Conservation (phyloP, 352 stramenopile genomes). For the Phytopythium vexans region DNA sequence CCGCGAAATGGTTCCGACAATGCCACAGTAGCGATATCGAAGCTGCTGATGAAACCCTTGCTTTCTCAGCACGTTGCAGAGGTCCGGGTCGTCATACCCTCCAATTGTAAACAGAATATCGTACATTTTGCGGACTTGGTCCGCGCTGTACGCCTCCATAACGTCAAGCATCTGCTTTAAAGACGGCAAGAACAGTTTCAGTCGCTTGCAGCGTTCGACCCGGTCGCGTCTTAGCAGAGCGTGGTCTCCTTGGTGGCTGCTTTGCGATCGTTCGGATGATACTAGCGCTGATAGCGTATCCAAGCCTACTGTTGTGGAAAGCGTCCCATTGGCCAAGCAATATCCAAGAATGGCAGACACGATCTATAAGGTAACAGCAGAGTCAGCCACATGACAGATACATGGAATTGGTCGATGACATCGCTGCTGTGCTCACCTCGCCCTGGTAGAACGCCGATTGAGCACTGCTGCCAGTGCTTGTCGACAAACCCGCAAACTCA, state of each 20-base stretch:
- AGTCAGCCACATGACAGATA: background rate
- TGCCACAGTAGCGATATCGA: conserved; percentile 43
- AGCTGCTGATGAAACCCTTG: conserved; percentile 53
- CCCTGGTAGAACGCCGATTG: conserved; percentile 43
- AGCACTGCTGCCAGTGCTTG: conserved; percentile 10
- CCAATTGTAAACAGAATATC: conserved; percentile 48
- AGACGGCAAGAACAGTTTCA: conserved; percentile 31
- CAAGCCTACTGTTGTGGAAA: conserved; percentile 30
- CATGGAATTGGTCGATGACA: background rate
- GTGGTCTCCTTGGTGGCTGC: background rate
- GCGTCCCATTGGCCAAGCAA: conserved; percentile 21
- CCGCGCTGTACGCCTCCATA: conserved; percentile 31
- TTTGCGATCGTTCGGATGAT: background rate
- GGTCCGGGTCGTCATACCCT: conserved; percentile 40
- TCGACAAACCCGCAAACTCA: conserved; percentile 25
- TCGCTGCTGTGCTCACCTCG: conserved; percentile 27
- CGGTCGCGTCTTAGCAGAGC: conserved; percentile 11
- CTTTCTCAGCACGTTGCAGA: conserved; percentile 52
- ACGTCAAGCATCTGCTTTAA: conserved; percentile 59
- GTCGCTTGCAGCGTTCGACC: conserved; percentile 18
- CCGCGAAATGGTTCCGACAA: conserved; percentile 39
- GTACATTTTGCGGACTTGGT: conserved; percentile 49
- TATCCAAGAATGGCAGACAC: conserved; percentile 31
- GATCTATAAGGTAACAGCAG: conserved; percentile 16
- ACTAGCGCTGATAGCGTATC: conserved; percentile 31